Evolutionary conservation across 306 rosid species (phyloP), one percentile per base, ranked within the genome.

Genomic region (Canavalia ensiformis): DNA sequence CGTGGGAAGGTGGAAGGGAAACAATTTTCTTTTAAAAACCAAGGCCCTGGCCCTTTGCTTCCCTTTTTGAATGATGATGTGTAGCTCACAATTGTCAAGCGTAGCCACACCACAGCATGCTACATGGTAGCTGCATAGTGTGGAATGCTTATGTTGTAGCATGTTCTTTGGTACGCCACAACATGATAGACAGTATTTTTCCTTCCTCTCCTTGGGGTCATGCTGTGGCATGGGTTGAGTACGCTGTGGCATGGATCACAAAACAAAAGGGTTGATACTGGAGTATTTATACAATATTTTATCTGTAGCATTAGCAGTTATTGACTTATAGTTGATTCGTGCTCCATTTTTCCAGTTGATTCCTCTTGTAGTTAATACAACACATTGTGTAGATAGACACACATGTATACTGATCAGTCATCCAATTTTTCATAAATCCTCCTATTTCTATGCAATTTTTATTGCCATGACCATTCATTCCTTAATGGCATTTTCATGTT

Each of bases 381-480:
- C 47, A 12, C 69, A 4, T 5, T n/a, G 54, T 73, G 2, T 74
- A 41, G 41, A 57, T 56, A 25, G 56, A 31, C 31, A 28, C 42
- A 18, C 62, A 58, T 60, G 45, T 13, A 7, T 29, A 47, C 57
- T 74, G 34, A 13, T 76, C 34, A 35, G 25, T 46, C 51, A 34
- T 50, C 62, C 69, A 62, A 7, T 31, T 18, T 63, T 76, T 64
- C 51, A 52, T 49, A 60, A 63, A 76, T 57, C n/a, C 44, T 49
- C 63, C 29, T 45, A 4, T 9, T 50, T 68, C 18, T 77, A 12
- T 65, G 39, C 55, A 35, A 64, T 51, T 42, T 65, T 78, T 59
- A 33, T 74, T 80, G 71, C 67, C 70, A 33, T 42, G 65, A 37
- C 49, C 31, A 28, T 75, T 59, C 35, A 44, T 51, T 83, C 25